Evolutionary conservation across 1,284 basidiomycete species (phyloP), one percentile per base, ranked within the genome.

Genomic region (Irpex sp.): DNA sequence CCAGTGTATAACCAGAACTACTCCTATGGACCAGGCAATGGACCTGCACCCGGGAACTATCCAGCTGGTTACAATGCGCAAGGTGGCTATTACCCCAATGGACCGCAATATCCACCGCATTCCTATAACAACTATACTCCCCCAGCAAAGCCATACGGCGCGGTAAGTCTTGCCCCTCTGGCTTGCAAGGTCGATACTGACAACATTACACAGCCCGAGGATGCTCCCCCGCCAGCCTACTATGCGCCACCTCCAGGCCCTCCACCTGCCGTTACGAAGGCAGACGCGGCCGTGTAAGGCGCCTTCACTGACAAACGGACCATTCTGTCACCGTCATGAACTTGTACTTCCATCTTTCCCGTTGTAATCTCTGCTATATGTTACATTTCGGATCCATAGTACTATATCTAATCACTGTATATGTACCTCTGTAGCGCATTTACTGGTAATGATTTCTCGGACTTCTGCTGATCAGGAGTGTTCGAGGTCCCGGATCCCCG

Each of bases 71-170:
- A 66, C 54, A 55, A 47, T 57, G 58, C 47, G 9, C 49, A 59
- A 33, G 61, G 57, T 9, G 63, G 61, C 9, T 60, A 65, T 21
- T 46, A 39, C 33, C 54, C 54, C 15, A 61, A 63, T 19, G 58
- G 53, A 3, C 63, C 68, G 9, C 68, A 70, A 57, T 71, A 70
- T 57, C 71, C 72, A 4, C 70, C 69, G 8, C 62, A 65, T 17
- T 21, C 69, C 2, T 68, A 67, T 60, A 37, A 68, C 36, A 56
- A 62, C 21, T 68, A 63, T 2, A 69, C 64, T 35, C 68, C 68
- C 47, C 66, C 67, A 1, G 64, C 66, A 36, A 64, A 56, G 53
- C 66, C 68, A 0, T 72, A 69, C 53, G 65, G 68, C 57, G 66
- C 71, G 56, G 73, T 73, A 39, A 61, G 70, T 67, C 9, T 53